Conservation (phyloP, 768 basidiomycete genomes). For the Russula brevipes region DNA sequence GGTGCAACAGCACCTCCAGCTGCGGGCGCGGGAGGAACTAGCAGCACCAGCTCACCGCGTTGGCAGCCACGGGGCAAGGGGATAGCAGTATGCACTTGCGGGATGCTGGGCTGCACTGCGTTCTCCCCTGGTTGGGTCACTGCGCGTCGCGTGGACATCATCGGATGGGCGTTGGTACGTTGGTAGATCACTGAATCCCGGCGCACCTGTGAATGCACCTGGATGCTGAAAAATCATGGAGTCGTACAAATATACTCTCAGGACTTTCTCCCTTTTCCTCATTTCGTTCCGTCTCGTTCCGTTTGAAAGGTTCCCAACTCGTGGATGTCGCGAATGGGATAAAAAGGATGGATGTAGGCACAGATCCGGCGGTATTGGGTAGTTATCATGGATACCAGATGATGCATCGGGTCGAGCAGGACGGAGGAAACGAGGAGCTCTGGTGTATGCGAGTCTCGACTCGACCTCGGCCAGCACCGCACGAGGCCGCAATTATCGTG, state of each 20-base stretch:
- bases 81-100: slow-evolving; percentile 14
- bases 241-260: slow-evolving; percentile 22
- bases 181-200: background rate
- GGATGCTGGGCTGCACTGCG: slow-evolving; percentile 8
- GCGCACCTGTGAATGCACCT: slow-evolving; percentile 12
- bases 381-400: slow-evolving; percentile 7
- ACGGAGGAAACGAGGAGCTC: background rate
- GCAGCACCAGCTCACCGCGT: background rate
- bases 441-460: background rate
- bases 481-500: background rate
- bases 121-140: slow-evolving; percentile 18
- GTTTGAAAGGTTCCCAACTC: slow-evolving; percentile 22
- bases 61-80: background rate
- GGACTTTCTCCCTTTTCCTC: slow-evolving; percentile 18
- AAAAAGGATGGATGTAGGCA: slow-evolving; percentile 15
- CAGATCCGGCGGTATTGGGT: slow-evolving; percentile 14
- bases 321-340: background rate
- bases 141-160: background rate
- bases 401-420: background rate
- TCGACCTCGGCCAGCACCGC: background rate
- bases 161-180: background rate
- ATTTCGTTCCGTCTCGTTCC: slow-evolving; percentile 8
- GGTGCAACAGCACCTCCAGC: background rate
- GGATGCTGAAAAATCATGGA: slow-evolving; percentile 23
- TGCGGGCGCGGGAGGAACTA: background rate